These are phyloP conservation scores for Ochromonas danica DNA, from an alignment of 108 stramenopile genomes.

Conservation along the genomic window DNA sequence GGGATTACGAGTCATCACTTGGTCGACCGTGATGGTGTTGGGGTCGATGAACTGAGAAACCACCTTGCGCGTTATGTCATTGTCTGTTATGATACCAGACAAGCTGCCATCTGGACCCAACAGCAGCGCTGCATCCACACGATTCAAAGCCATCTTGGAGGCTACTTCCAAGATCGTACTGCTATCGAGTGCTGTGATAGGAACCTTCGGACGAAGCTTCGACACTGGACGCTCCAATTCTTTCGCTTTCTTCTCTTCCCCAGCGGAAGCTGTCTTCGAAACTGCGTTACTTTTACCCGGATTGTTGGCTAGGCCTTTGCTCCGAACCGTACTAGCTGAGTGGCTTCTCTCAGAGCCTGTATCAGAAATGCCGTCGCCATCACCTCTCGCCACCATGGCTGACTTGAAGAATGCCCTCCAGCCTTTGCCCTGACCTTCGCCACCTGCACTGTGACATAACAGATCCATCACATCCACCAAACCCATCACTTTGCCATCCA, in stretches of 20 bases:
- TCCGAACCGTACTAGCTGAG: conserved; percentile 13
- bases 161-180: conserved; percentile 32
- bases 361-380: conserved; percentile 22
- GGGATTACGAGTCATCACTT: conserved; percentile 18
- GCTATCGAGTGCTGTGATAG: conserved; percentile 28
- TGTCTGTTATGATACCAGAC: conserved; percentile 49
- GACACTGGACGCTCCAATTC: conserved; percentile 32
- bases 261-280: conserved; percentile 13
- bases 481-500: conserved; percentile 75
- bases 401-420: conserved; percentile 30
- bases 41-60: conserved; percentile 4
- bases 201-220: conserved; percentile 35
- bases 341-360: conserved; percentile 13
- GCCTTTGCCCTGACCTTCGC: conserved; percentile 27
- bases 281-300: conserved; percentile 14
- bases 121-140: conserved; percentile 33
- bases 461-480: conserved; percentile 92
- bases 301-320: conserved; percentile 14
- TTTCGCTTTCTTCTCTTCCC: conserved; percentile 15
- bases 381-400: conserved; percentile 26
- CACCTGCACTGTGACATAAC: conserved; percentile 55
- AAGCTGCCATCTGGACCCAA: neutral
- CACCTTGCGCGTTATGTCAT: conserved; percentile 49
- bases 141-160: conserved; percentile 23
- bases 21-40: neutral